These are phyloP conservation scores for Fraxinus nigra DNA, from an alignment of 305 asterid genomes.

Conservation along the genomic window DNA sequence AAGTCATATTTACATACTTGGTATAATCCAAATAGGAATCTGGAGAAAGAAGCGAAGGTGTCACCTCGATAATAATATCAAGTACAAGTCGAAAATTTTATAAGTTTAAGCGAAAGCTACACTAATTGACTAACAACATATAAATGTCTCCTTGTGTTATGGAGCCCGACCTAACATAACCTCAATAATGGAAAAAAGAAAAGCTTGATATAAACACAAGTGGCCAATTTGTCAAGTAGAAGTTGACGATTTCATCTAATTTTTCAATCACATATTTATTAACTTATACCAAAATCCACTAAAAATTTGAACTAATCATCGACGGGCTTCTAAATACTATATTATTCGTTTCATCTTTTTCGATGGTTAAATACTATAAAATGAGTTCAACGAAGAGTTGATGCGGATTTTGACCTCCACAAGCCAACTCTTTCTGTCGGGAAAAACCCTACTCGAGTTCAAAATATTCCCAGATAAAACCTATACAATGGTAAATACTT, in stretches of 20 bases:
- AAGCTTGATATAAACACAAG: background rate
- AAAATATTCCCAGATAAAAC: slow-evolving; percentile 30
- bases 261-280: too few species aligned
- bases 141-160: too few species aligned
- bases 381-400: background rate
- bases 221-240: background rate
- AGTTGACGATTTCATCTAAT: background rate
- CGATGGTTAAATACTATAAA: background rate
- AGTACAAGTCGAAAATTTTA: too few species aligned
- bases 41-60: background rate
- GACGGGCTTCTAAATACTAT: background rate
- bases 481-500: background rate
- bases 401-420: background rate
- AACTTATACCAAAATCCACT: background rate
- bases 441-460: slow-evolving; percentile 40
- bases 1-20: background rate
- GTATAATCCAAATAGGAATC: background rate
- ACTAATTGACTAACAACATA: background rate
- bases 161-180: background rate
- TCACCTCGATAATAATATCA: too few species aligned
- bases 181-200: background rate
- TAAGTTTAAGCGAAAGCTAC: background rate
- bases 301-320: background rate
- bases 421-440: slow-evolving; percentile 23
- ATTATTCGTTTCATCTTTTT: background rate